Evolutionary conservation across 2,329 filamentous ascomycete species (phyloP).

Genomic region (Emericellopsis atlantica): DNA sequence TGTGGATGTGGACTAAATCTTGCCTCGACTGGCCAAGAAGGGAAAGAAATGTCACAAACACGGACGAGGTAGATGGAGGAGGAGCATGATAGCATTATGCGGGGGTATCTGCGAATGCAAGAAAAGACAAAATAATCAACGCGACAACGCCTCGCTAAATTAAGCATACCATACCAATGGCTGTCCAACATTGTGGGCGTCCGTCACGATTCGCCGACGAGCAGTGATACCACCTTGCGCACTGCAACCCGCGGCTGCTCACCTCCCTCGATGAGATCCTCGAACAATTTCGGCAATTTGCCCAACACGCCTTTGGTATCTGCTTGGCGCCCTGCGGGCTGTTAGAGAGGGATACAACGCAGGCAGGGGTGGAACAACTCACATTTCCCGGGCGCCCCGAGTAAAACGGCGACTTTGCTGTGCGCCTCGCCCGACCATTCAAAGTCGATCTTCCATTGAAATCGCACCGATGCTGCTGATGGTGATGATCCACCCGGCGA

Average conservation of each 20-base stretch:
- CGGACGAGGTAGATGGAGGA: too few relatives aligned
- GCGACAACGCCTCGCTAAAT: not conserved
- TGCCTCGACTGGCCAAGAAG: too few relatives aligned
- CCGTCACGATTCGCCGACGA: constrained; percentile 24
- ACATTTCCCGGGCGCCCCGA: constrained; percentile 51
- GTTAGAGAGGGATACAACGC: constrained; percentile 3
- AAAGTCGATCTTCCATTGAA: constrained; percentile 47
- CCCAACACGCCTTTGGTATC: constrained; percentile 43
- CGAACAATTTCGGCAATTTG: constrained; percentile 48
- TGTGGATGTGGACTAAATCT: constrained; percentile 59
- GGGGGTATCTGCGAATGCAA: too few relatives aligned
- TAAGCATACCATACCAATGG: not conserved
- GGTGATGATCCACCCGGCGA: constrained; percentile 6
- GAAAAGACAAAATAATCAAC: too few relatives aligned
- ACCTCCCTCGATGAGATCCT: constrained; percentile 40
- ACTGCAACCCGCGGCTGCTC: constrained; percentile 44
- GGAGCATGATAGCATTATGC: too few relatives aligned
- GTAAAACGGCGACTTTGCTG: constrained; percentile 39
- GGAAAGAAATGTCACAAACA: too few relatives aligned
- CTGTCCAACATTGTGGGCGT: too few relatives aligned
- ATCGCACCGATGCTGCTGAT: constrained; percentile 35
- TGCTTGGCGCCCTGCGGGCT: constrained; percentile 40
- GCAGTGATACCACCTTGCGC: constrained; percentile 45
- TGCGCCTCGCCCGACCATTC: constrained; percentile 64
- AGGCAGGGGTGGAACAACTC: constrained; percentile 19